Evolutionary conservation across 1,284 basidiomycete genomes (phyloP), one percentile per base, ranked within the genome.

Genomic region (Fomitopsis betulina): DNA sequence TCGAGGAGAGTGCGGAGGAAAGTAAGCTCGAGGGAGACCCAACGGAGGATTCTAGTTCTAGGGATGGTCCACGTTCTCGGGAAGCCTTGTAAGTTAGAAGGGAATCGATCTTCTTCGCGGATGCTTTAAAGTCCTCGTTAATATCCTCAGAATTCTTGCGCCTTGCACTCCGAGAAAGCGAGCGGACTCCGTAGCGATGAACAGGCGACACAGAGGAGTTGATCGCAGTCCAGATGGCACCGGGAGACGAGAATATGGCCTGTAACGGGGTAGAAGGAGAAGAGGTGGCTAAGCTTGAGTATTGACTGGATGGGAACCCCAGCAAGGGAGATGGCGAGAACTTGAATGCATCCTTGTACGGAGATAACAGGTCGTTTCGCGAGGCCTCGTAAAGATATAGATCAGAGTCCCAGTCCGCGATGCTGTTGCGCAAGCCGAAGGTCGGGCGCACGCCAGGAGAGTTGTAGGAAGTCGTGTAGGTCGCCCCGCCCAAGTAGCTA

Each of bases 261-360:
- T 68, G 60, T 7, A 69, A 60, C 1, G 67, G 65, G 2, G 66
- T 68, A n/a, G 58, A 45, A 0, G 65, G 63, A 43, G 63, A 62
- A 5, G 45, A 47, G 45, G 60, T 47, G 23, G 62, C 56, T 2
- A 61, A 55, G 23, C 63, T 62, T 9, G 56, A 43, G 35, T 60
- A 55, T 3, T 50, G 3, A 23, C 42, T 56, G 12, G 60, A 27
- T 6, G 60, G 53, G 19, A 58, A 58, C 6, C 42, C 33, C 17
- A 60, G 55, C 0, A 58, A 53, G 10, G 57, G 53, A 47, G 62
- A 61, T 17, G 45, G 25, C 1, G 64, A 65, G n/a, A 40, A 49
- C 53, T 45, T 17, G 52, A 30, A 3, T 23, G 30, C 30, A 58
- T 10, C 9, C 55, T 40, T 23, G 50, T 56, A 45, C 54, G 53